These are phyloP conservation scores for Clavaria fumosa DNA, from an alignment of 768 basidiomycete species.

Conservation along the genomic window DNA sequence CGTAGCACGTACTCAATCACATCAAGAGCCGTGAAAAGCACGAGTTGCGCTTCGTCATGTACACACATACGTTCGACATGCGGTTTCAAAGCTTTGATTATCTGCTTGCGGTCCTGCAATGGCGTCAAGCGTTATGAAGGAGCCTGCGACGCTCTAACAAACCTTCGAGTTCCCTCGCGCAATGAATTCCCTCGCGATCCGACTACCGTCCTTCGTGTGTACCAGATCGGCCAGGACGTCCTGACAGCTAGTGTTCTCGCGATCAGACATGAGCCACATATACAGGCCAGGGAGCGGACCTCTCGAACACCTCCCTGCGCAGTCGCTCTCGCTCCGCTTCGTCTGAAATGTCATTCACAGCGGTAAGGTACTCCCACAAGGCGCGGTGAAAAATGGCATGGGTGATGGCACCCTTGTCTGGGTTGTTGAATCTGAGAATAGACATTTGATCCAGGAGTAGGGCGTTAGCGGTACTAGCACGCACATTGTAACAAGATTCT, in stretches of 20 bases:
- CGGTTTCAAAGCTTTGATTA: slow-evolving; percentile 78
- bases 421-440: slow-evolving; percentile 62
- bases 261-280: not conserved
- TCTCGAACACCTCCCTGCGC: slow-evolving; percentile 69
- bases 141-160: not conserved
- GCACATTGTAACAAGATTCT: slow-evolving; percentile 62
- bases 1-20: slow-evolving; percentile 57
- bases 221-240: slow-evolving; percentile 86
- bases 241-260: slow-evolving; percentile 38
- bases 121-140: not conserved
- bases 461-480: slow-evolving; percentile 14
- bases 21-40: slow-evolving; percentile 82
- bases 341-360: slow-evolving; percentile 39
- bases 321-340: slow-evolving; percentile 58
- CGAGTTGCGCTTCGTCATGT: slow-evolving; percentile 82
- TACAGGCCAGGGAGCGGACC: slow-evolving; percentile 25
- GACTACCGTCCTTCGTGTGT: slow-evolving; percentile 85
- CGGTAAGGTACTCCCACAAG: slow-evolving; percentile 71
- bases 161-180: slow-evolving; percentile 72
- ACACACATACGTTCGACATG: slow-evolving; percentile 79
- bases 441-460: slow-evolving; percentile 4
- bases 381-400: slow-evolving; percentile 82
- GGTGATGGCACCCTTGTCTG: slow-evolving; percentile 78
- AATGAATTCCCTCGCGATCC: slow-evolving; percentile 73
- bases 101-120: slow-evolving; percentile 78